Evolutionary conservation across 2,329 filamentous ascomycete genomes (phyloP), one percentile per base, ranked within the genome.

Genomic region (Chaetomiaceae sp.): DNA sequence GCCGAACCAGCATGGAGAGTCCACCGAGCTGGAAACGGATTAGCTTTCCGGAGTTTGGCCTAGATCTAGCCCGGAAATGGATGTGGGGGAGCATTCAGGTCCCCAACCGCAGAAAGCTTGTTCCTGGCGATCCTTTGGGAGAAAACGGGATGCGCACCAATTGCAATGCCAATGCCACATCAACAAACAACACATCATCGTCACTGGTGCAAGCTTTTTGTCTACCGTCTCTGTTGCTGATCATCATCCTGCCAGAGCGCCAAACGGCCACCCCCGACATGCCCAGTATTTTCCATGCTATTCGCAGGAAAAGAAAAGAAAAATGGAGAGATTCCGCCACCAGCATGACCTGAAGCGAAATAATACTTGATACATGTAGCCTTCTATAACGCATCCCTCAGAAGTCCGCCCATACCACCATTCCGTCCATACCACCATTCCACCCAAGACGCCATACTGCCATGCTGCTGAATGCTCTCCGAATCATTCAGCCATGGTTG

Each of bases 301-400:
- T 27, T n/a, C 34, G 10, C 29, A 34, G 27, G 36, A n/a, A 53
- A 29, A 40, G 38, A 33, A 34, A 41, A 33, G 41, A 37, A 40
- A 52, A 46, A 48, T 20, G 30, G 29, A 51, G 23, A 48, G 46
- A 53, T 53, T 51, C 51, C 50, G 34, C 47, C 54, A 29, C 47
- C 50, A 53, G 42, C 37, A 42, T 51, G 38, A 48, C 51, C 44
- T 34, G 45, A 27, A 54, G 51, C 38, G 36, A 49, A 55, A 57
- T 55, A 32, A 57, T 57, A 57, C 41, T 33, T 49, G n/a, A 49
- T 57, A 57, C 55, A 57, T 51, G 48, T 55, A 57, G 42, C 38
- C 53, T 32, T 51, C 44, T 55, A 48, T 55, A 43, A 48, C 38
- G 42, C 53, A 44, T 14, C 36, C 23, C 30, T 4, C 37, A 30